Evolutionary conservation across 176 grass and related monocot species (phyloP).

Genomic region (Oryza longistaminata): DNA sequence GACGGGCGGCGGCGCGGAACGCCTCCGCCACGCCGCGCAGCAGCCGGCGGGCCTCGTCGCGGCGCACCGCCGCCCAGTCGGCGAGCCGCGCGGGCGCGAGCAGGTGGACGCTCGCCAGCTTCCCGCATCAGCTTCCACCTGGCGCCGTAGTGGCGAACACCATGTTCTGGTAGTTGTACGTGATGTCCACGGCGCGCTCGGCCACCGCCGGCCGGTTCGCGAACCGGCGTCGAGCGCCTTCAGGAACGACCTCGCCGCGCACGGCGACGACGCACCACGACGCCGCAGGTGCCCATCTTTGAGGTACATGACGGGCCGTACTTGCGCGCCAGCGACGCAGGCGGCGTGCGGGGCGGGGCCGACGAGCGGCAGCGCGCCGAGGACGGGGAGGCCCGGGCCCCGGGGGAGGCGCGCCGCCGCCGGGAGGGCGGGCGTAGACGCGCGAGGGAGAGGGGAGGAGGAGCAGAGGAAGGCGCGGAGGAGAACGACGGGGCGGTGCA

Average conservation of each 20-base stretch:
- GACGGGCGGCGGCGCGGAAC: constrained; percentile 23
- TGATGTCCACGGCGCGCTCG: constrained; percentile 70
- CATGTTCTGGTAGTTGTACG: constrained; percentile 80
- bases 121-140: constrained; percentile 91
- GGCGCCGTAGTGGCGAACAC: constrained; percentile 77
- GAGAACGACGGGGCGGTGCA: constrained; percentile 59
- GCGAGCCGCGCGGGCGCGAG: constrained; percentile 62
- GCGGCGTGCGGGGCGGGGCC: constrained; percentile 66
- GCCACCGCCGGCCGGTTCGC: constrained; percentile 66
- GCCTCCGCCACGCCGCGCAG: constrained; percentile 41
- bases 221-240: constrained; percentile 67
- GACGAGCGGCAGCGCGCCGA: constrained; percentile 68
- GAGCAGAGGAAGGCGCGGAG: constrained; percentile 50
- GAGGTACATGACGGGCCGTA: constrained; percentile 81
- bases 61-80: constrained; percentile 66
- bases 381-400: constrained; percentile 49
- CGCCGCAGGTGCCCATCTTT: constrained; percentile 69
- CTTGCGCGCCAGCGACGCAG: constrained; percentile 57
- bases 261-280: constrained; percentile 65
- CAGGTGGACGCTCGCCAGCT: constrained; percentile 78
- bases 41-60: constrained; percentile 47
- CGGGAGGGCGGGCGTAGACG: background rate
- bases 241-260: constrained; percentile 61
- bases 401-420: constrained; percentile 33
- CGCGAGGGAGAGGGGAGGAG: constrained; percentile 62